Percentiles rank a stretch among this genome's conserved stretches.
Evolutionary conservation across 805 yeast genomes (phyloP).

Genomic region (Jamesozyma piceae): DNA sequence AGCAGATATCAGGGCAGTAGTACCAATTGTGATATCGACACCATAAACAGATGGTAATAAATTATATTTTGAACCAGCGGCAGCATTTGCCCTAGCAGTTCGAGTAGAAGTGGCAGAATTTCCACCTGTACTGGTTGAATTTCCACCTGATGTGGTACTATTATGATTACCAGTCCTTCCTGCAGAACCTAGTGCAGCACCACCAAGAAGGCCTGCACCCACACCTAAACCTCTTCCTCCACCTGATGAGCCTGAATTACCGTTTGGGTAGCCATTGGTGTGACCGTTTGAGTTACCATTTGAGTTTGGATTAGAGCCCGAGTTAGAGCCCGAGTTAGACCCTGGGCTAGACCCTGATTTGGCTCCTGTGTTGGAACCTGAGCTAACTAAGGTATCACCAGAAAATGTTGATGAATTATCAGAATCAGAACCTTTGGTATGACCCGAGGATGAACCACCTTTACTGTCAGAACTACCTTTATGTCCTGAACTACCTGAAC

Average conservation of each 20-base stretch:
- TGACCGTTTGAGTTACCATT: not conserved
- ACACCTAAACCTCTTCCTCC: not conserved
- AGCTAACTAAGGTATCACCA: constrained; percentile 1
- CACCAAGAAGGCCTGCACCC: constrained; percentile 2
- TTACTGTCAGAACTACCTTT: not conserved
- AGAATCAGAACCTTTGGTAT: not conserved
- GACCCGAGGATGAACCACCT: constrained; percentile 1
- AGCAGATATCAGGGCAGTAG: constrained; percentile 1
- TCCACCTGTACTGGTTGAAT: no score
- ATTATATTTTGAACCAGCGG: not conserved
- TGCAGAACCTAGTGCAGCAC: constrained; percentile 7
- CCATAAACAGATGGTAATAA: not conserved
- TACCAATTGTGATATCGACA: not conserved
- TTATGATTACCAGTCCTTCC: constrained; percentile 3
- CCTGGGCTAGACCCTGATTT: constrained; percentile 3
- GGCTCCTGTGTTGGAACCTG: not conserved
- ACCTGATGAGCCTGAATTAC: not conserved
- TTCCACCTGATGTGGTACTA: no score
- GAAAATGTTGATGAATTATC: constrained; percentile 1
- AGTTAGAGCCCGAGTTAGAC: not conserved
- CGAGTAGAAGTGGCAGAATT: not conserved
- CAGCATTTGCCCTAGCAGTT: not conserved
- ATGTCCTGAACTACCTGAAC: not conserved
- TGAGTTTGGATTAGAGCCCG: not conserved
- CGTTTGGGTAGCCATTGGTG: not conserved